Base-by-base conservation (phyloP, 164 flowering plant genomes). In the Annona cherimola region DNA sequence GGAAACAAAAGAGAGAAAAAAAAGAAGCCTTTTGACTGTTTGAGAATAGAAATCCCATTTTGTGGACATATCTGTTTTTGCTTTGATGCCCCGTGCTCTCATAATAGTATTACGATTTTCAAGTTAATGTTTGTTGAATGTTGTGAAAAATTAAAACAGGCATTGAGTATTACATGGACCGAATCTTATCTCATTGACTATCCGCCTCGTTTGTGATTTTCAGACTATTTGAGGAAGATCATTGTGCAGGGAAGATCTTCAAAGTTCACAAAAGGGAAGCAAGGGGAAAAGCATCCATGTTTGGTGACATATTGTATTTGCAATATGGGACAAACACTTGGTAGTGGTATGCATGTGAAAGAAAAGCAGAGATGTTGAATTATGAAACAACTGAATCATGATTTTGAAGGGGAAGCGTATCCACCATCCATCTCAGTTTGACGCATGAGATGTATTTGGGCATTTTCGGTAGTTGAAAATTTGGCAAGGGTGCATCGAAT, bases 221-320 rank as follows among this genome's bases (percentile, higher is more conserved):
- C 85, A 94, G 99, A 95, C 85, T 95, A 95, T 80, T 97, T 95
- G 50, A 79, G 99, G 87, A 95, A 95, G 86, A 95, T 95, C 78
- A 95, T 95, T 64, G 98, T 95, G 50, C 99, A 95, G 79, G 99
- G 99, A 77, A 88, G 98, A 75, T 95, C 98, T 67, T 95, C 99
- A 77, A 95, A 93, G 84, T 91, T 93, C 42, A 95, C 99, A 3
- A 95, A 93, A 79, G 99, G 35, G 35, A 26, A 26, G 35, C 35
- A 26, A 1, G 35, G 35, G 35, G 35, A 26, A 11, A 50, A 50
- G 9, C 57, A 50, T 50, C 57, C 57, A 50, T 16, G 57, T 16
- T 50, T 50, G 57, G 14, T 50, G 9, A 50, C 14, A 50, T 50
- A 16, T 9, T 9, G 57, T 16, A 11, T 8, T 50, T 2, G 57